Percentiles rank a stretch among this genome's conserved stretches.
These are phyloP conservation scores for Phytophthora agathidicida DNA, from an alignment of 352 stramenopile species.

Conservation along the genomic window DNA sequence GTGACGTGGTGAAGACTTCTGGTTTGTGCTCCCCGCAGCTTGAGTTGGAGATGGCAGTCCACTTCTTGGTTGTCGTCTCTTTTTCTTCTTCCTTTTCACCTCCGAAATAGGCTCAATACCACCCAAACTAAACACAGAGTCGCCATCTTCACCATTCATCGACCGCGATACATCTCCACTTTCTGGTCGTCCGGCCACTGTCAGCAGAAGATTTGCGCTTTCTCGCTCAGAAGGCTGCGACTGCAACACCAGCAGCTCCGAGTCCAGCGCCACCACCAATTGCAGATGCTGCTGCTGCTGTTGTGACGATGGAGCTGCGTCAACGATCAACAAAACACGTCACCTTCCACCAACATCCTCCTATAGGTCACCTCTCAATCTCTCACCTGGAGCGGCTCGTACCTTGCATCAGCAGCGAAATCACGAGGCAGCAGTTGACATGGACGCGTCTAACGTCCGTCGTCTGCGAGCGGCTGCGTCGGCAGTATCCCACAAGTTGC, in stretches of 20 bases:
- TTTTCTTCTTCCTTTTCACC: constrained; percentile 27
- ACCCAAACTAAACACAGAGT: background rate
- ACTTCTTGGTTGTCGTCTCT: constrained; percentile 6
- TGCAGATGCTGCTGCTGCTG: constrained; percentile 38
- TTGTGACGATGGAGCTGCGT: constrained; percentile 32
- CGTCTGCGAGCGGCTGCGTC: constrained; percentile 49
- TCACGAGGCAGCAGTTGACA: constrained; percentile 86
- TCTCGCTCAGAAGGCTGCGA: constrained; percentile 43
- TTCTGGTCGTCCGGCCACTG: constrained; percentile 50
- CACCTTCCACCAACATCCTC: background rate
- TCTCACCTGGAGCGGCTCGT: constrained; percentile 22
- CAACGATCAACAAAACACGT: background rate
- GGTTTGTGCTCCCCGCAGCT: constrained; percentile 17
- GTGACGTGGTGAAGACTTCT: constrained; percentile 23
- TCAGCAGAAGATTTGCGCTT: constrained; percentile 60
- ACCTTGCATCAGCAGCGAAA: constrained; percentile 85
- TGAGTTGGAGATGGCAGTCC: constrained; percentile 10
- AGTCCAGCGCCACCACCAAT: constrained; percentile 71
- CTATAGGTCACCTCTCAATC: background rate
- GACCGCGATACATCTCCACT: constrained; percentile 17
- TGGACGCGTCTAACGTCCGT: constrained; percentile 70
- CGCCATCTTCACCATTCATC: constrained; percentile 1
- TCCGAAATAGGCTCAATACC: background rate
- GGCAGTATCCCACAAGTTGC: constrained; percentile 70
- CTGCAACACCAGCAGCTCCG: constrained; percentile 66